A percentile compares a stretch with the other conserved stretches of the same genome.
These are phyloP conservation scores for Ciborinia camelliae DNA, from an alignment of 2,329 filamentous ascomycete genomes.

Conservation along the genomic window DNA sequence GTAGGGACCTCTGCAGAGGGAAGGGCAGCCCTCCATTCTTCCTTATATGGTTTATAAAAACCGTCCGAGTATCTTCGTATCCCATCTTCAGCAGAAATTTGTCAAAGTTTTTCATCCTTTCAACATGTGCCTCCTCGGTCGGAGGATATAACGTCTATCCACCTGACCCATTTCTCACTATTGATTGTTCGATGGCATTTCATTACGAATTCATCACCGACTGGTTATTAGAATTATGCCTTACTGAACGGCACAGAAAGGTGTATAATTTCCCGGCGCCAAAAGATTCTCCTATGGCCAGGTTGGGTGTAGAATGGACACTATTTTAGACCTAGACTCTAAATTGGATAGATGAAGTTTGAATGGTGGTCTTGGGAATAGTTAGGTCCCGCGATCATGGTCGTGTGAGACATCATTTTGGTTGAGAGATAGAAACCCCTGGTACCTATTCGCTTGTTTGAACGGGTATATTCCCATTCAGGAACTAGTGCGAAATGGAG, in stretches of 20 bases:
- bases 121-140: constrained; percentile 2
- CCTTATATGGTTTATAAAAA: not conserved
- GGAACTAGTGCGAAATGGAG: not conserved
- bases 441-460: not conserved
- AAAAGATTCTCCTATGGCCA: not conserved
- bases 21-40: not conserved
- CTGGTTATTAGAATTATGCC: not conserved
- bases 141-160: not conserved
- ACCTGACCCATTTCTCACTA: not conserved
- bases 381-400: not conserved
- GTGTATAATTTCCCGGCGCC: not conserved
- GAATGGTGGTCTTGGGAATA: not conserved
- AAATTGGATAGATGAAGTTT: not conserved
- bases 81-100: not conserved
- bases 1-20: not conserved
- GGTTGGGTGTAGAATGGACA: not conserved
- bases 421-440: not conserved
- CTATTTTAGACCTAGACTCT: not conserved
- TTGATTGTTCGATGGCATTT: not conserved
- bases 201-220: not conserved
- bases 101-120: not conserved
- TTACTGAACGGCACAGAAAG: not conserved
- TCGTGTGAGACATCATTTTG: not conserved
- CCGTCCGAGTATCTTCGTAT: not conserved
- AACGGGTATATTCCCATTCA: not conserved